Base-by-base conservation (phyloP, 1,284 basidiomycete genomes). In the Gymnopus androsaceus region DNA sequence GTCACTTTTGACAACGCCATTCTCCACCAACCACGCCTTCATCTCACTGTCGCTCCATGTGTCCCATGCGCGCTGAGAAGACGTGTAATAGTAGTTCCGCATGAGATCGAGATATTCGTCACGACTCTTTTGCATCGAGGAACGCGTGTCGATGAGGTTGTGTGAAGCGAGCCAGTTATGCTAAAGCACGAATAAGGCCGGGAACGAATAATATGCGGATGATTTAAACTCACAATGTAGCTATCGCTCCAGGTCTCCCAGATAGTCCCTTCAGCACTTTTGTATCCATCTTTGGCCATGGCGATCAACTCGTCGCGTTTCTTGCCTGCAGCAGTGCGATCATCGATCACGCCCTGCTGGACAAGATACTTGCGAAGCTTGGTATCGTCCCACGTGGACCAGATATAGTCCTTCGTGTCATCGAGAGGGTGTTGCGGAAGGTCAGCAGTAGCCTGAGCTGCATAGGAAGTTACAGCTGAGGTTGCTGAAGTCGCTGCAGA, bases 181-280 rank as follows among this genome's bases (percentile, higher is more conserved):
- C 87, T 91, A n/a, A n/a, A n/a, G 59, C 2, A 1, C 8, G 14
- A 36, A 12, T 33, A 23, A 17, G 42, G 47, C 33, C 37, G n/a
- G n/a, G n/a, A 52, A 31, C 23, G 4, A 19, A 17, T n/a, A 40
- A 30, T 47, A 9, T 0, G 31, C 17, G 46, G 45, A 48, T 8
- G 3, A 47, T 5, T 11, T 17, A 25, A 4, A 63, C 85, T 64
- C 66, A 93, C 92, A 50, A 95, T 82, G 68, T 92, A 91, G 2
- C 85, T 88, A 66, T 90, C 88, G 44, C 86, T 88, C 94, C 94
- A 98, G 4, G 86, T 83, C 33, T 90, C 76, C 82, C 91, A 98
- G 45, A 88, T 71, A 1, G 90, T 87, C 57, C 80, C 73, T 7
- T 83, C 67, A 15, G 81, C 75, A 45, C 78, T 75, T 31, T 82